Conservation (phyloP, 129 eudicot genomes). For the Flaveria ramosissima region DNA sequence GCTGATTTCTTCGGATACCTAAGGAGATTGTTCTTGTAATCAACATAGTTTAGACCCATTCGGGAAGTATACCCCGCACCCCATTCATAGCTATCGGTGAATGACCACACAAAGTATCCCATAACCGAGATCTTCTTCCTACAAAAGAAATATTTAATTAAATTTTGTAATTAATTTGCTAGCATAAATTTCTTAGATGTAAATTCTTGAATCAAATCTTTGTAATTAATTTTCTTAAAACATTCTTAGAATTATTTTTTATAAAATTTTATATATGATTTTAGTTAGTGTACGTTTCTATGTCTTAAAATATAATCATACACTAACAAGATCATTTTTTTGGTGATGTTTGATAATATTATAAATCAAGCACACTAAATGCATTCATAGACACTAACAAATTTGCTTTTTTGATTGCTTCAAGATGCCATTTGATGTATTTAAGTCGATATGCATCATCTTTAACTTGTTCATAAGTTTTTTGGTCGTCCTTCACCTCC, state of each 20-base stretch:
- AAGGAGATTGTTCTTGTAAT: constrained; percentile 36
- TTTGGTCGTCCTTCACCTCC: no score
- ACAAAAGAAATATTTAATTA: background rate
- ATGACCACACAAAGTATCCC: constrained; percentile 63
- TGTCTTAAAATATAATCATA: no score
- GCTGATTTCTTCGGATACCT: constrained; percentile 59
- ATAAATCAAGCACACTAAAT: background rate
- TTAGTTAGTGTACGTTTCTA: no score
- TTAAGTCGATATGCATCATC: constrained; percentile 31
- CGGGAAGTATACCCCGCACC: constrained; percentile 41
- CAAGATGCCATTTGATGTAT: constrained; percentile 25
- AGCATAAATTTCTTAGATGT: no score
- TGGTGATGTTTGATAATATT: no score
- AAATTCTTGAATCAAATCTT: background rate
- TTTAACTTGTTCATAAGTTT: constrained; percentile 33
- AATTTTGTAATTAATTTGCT: no score
- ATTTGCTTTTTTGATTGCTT: constrained; percentile 22
- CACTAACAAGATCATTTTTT: no score
- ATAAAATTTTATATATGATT: no score
- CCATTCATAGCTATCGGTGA: constrained; percentile 65
- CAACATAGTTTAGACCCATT: constrained; percentile 55
- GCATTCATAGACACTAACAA: background rate
- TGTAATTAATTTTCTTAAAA: background rate
- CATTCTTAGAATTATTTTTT: no score
- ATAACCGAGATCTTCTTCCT: constrained; percentile 6